Percentiles rank a stretch among this genome's conserved stretches.
Evolutionary conservation across 768 basidiomycete genomes (phyloP).

Genomic region (Pleurotus tuoliensis): DNA sequence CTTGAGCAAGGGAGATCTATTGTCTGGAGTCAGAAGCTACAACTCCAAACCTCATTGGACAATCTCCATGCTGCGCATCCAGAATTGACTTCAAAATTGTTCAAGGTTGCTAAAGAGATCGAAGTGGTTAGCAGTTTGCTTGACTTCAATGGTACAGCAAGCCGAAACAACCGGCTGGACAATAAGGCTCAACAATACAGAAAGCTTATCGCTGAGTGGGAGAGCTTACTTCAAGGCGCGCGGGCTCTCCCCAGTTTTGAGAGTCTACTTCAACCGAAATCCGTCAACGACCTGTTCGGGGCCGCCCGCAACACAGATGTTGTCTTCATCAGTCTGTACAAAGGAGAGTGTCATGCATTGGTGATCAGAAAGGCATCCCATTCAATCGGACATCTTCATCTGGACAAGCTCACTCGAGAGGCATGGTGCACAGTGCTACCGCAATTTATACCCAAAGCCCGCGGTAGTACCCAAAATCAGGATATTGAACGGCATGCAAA

Average conservation of each 20-base stretch:
- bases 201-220: slow-evolving; percentile 15
- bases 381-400: slow-evolving; percentile 10
- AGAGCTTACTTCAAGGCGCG: slow-evolving; percentile 12
- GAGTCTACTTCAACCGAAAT: slow-evolving; percentile 14
- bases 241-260: slow-evolving; percentile 14
- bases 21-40: slow-evolving; percentile 17
- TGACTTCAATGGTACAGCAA: not conserved
- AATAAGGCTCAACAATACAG: slow-evolving; percentile 6
- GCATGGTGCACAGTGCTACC: not conserved
- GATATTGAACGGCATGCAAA: not conserved
- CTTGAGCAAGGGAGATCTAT: slow-evolving; percentile 21
- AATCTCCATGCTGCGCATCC: slow-evolving; percentile 6
- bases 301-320: slow-evolving; percentile 12
- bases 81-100: slow-evolving; percentile 5
- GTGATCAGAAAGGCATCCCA: slow-evolving; percentile 8
- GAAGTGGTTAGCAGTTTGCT: not conserved
- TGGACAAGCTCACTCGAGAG: slow-evolving; percentile 10
- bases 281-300: not conserved
- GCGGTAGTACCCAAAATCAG: not conserved
- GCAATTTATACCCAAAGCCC: not conserved
- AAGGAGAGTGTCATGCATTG: slow-evolving; percentile 17
- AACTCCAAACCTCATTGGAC: slow-evolving; percentile 18
- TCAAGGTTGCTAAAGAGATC: slow-evolving; percentile 7
- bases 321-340: slow-evolving; percentile 16
- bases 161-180: not conserved